Percentiles rank a stretch among this genome's conserved stretches.
Conservation (phyloP, 768 basidiomycete genomes). For the Russula sp. region DNA sequence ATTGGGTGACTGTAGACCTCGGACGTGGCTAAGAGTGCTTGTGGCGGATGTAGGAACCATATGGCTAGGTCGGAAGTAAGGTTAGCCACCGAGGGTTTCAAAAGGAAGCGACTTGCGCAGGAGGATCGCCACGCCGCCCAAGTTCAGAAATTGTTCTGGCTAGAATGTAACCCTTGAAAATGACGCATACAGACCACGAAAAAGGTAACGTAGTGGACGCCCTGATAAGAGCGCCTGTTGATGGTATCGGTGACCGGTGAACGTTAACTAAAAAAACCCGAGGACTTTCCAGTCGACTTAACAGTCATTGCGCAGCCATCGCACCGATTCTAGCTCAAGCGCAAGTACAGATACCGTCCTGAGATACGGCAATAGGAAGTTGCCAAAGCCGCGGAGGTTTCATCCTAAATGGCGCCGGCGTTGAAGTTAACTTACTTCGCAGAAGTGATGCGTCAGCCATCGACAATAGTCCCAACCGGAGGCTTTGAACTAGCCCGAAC, state of each 20-base stretch:
- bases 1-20: too few species aligned
- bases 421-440: not conserved
- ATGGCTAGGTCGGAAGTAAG: too few species aligned
- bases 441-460: not conserved
- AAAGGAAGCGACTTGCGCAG: too few species aligned
- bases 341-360: not conserved
- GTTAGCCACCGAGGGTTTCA: too few species aligned
- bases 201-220: not conserved
- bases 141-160: too few species aligned
- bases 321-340: not conserved
- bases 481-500: too few species aligned
- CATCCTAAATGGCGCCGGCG: not conserved
- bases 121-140: too few species aligned
- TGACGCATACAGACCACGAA: not conserved
- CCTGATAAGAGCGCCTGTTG: not conserved
- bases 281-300: not conserved
- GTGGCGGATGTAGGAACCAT: too few species aligned
- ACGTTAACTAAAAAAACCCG: not conserved
- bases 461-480: too few species aligned
- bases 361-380: not conserved
- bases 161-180: not conserved
- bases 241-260: not conserved
- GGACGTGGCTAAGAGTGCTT: too few species aligned
- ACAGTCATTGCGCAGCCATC: not conserved
- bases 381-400: not conserved